Evolutionary conservation across 208 protist genomes (phyloP), one percentile per base, ranked within the genome.

Genomic region (Novymonas esmeraldas): DNA sequence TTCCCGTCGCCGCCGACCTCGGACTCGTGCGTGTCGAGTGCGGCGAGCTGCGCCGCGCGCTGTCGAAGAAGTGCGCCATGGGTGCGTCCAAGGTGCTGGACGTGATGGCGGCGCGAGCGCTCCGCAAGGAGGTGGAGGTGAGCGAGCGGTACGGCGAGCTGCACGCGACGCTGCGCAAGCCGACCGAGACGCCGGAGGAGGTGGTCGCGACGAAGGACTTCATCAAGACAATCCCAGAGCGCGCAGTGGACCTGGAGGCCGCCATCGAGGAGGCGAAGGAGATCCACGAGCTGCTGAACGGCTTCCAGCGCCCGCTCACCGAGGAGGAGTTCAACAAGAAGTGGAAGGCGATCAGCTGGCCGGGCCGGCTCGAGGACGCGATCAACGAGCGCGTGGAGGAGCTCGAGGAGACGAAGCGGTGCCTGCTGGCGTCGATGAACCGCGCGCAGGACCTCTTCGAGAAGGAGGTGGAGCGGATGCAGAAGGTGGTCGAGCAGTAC

Each of bases 271-370:
- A 95, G 64, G 84, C 85, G 18, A 79, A 82, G 29, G 85, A 90
- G 52, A 85, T 95, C 38, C 82, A 96, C 81, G 79, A 81, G 16
- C 71, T 98, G 46, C 86, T 99, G 24, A 95, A 98, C 33, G 60
- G 77, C n/a, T 98, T 98, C 69, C 82, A 95, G 46, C 88, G 85
- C 31, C 73, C 79, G 24, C 81, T 98, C 31, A 76, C 79, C 6
- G 85, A 97, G 62, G 95, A 98, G 42, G 95, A 98, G 74, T 98
- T 99, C 74, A 90, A 91, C 63, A 86, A 82, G 68, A 95, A 97
- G 65, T 98, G 96, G 96, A 69, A 76, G 18, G 86, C 93, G 14
- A 88, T 97, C 39, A 84, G 84, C 36, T 98, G 96, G 93, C 97
- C 97, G 3, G 67, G 86, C 14, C 75, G 84, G 50, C 81, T 99